phyloP scores from a whole-genome alignment of 2,329 filamentous ascomycete species.

The Ascochyta pisi region DNA sequence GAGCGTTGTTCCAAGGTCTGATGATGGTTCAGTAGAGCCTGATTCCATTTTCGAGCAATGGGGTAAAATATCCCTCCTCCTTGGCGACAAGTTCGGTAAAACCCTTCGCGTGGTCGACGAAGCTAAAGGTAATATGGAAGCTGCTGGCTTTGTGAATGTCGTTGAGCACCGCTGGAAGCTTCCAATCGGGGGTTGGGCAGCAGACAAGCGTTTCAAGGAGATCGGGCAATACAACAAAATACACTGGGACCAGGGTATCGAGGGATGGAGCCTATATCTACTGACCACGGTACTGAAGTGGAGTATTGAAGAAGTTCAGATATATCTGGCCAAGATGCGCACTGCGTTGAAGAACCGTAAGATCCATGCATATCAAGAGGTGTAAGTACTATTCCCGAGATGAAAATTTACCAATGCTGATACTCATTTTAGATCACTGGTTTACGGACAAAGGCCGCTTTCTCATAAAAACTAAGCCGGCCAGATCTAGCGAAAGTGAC shows the following conservation, averaged over 20 bases:
- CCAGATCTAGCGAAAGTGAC: background rate
- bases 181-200: conserved; percentile 38
- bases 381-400: conserved; percentile 21
- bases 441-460: conserved; percentile 27
- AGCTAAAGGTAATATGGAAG: conserved; percentile 54
- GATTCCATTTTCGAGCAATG: conserved; percentile 35
- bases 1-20: conserved; percentile 30
- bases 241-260: conserved; percentile 39
- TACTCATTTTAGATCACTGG: conserved; percentile 16
- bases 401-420: conserved; percentile 1
- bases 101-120: conserved; percentile 45
- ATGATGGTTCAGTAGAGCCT: conserved; percentile 34
- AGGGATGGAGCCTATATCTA: conserved; percentile 36
- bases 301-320: conserved; percentile 53
- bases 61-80: conserved; percentile 33
- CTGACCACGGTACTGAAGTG: conserved; percentile 42
- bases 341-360: conserved; percentile 34
- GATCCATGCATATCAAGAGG: conserved; percentile 39
- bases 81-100: conserved; percentile 45
- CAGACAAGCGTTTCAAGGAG: conserved; percentile 57
- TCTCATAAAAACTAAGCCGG: background rate
- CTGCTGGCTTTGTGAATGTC: conserved; percentile 63
- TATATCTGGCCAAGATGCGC: conserved; percentile 45
- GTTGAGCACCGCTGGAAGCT: conserved; percentile 52
- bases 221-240: conserved; percentile 50